These are phyloP conservation scores for Fusarium sp. DNA, from an alignment of 2,329 filamentous ascomycete genomes.

Conservation along the genomic window DNA sequence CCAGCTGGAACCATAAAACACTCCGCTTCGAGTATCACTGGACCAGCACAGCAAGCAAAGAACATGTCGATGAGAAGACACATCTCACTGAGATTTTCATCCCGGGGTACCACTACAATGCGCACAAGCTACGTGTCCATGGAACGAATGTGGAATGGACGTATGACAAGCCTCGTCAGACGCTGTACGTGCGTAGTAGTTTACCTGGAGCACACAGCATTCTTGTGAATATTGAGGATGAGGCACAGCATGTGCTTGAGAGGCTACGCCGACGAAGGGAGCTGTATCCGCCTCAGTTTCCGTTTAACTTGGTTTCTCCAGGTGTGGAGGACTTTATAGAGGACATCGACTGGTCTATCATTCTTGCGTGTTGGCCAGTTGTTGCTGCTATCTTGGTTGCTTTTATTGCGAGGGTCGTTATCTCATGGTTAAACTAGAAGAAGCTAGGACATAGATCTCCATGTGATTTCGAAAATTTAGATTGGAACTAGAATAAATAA, in stretches of 20 bases:
- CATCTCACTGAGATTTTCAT: constrained; percentile 55
- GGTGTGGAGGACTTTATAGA: constrained; percentile 39
- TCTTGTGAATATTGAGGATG: constrained; percentile 43
- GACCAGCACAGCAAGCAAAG: constrained; percentile 28
- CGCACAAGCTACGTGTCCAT: constrained; percentile 45
- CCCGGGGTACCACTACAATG: constrained; percentile 54
- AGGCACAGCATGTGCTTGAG: constrained; percentile 40
- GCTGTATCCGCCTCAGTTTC: constrained; percentile 26
- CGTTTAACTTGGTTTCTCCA: constrained; percentile 28
- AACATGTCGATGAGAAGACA: constrained; percentile 37
- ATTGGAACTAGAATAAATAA: neutral
- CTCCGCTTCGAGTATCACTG: constrained; percentile 54
- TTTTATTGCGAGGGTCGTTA: constrained; percentile 5
- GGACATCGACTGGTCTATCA: constrained; percentile 31
- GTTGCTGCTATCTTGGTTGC: constrained; percentile 16
- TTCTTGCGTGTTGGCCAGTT: constrained; percentile 2
- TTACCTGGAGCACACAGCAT: constrained; percentile 35
- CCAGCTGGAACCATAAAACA: constrained; percentile 53
- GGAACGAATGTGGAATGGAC: constrained; percentile 51
- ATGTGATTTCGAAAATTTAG: neutral
- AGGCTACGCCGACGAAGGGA: constrained; percentile 22
- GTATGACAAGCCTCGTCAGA: constrained; percentile 47
- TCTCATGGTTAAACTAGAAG: neutral
- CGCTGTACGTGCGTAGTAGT: constrained; percentile 46
- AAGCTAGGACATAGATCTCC: neutral